Conservation (phyloP, 1,139 yeast species). For the Ogataea hybrid region DNA sequence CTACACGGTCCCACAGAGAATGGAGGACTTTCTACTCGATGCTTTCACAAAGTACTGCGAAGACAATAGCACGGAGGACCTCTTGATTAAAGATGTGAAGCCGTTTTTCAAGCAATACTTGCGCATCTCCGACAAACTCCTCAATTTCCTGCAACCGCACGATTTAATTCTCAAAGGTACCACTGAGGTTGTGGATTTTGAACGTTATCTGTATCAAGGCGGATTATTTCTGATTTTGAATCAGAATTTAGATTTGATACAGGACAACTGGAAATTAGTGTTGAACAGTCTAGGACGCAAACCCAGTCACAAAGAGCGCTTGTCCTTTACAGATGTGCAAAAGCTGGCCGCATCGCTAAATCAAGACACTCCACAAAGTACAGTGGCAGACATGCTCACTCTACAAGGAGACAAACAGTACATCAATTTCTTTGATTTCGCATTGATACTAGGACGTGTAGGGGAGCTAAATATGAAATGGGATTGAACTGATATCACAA, state of each 20-base stretch:
- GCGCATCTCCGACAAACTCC: slow-evolving; percentile 22
- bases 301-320: slow-evolving; percentile 12
- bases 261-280: slow-evolving; percentile 40
- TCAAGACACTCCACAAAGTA: slow-evolving; percentile 31
- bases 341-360: slow-evolving; percentile 33
- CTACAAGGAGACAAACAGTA: slow-evolving; percentile 32
- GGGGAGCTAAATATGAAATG: slow-evolving; percentile 32
- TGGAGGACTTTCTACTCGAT: slow-evolving; percentile 41
- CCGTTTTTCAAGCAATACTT: slow-evolving; percentile 33
- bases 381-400: slow-evolving; percentile 43
- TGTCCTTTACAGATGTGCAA: slow-evolving; percentile 38
- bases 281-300: slow-evolving; percentile 20
- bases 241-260: slow-evolving; percentile 37
- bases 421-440: slow-evolving; percentile 42
- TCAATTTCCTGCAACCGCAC: slow-evolving; percentile 17
- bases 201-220: slow-evolving; percentile 38
- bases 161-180: slow-evolving; percentile 35
- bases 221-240: slow-evolving; percentile 38
- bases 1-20: slow-evolving; percentile 34
- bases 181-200: slow-evolving; percentile 43
- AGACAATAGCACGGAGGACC: slow-evolving; percentile 33
- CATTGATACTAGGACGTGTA: slow-evolving; percentile 42
- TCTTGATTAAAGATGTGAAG: slow-evolving; percentile 30
- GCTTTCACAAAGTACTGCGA: slow-evolving; percentile 38
- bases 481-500: slow-evolving; percentile 2